Base-by-base conservation (phyloP, 345 rosid species). In the Odontarrhena argentea region DNA sequence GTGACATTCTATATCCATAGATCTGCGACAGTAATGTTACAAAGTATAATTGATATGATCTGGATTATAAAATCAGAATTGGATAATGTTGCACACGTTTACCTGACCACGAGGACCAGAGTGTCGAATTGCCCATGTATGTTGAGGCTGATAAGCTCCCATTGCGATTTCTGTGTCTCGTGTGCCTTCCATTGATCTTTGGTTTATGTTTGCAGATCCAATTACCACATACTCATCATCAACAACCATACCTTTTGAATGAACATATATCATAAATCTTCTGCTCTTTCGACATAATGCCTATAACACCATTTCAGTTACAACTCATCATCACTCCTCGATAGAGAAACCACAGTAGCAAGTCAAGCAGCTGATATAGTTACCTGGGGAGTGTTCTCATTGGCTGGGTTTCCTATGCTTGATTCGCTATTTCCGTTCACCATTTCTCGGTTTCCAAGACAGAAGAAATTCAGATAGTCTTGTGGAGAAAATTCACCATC, bases 131-230 rank as follows among this genome's bases (percentile, higher is more conserved):
- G 87, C 96, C 90, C 96, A 86, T n/a, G 96, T 86, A 80, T 93
- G 80, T 43, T 73, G 82, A 71, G 97, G 98, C 79, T 93, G 98
- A 75, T 93, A 93, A 55, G 98, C 89, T 62, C 98, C 98, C 97
- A 93, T 93, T 43, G 98, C 98, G 57, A 93, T 93, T 80, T 93
- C 97, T 7, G 97, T 87, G 61, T 90, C 98, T 80, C 98, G 80
- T 8, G 97, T 84, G 55, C 97, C 97, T 67, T 93, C 98, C 91
- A 93, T 84, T 41, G 98, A 93, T 5, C 98, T 89, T 76, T 90
- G 98, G 69, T 93, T 90, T 78, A 93, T 93, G 76, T 93, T 93
- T 34, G 98, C 98, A 59, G 98, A 93, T 22, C 98, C 98, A 76
- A 93, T 43, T 50, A 93, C 67, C 28, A 86, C 86, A 74, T 83